Evolutionary conservation across 345 rosid genomes (phyloP), one percentile per base, ranked within the genome.

Genomic region (Kandelia obovata): DNA sequence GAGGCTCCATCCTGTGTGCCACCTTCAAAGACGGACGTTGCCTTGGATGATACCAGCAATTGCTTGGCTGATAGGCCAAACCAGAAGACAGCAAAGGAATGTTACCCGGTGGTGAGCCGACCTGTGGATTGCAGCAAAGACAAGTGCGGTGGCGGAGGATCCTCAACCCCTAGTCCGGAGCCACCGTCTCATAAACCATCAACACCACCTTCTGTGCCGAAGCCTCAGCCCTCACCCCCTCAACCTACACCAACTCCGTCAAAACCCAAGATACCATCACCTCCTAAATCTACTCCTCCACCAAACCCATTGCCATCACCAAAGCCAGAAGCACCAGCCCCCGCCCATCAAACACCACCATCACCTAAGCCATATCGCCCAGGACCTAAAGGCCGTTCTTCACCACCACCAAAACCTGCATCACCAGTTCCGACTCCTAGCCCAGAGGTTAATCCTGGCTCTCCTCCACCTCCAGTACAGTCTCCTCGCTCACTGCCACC

Each of bases 111-210:
- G 30, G 76, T 82, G 31, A 80, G 73, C 49, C 76, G 65, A 53
- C 86, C 85, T 0, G 82, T 87, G 51, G 89, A 87, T 73, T 87
- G 89, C 16, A 82, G 82, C 66, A 75, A 77, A 39, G 79, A 77
- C 7, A 79, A 69, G 56, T 83, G 87, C 5, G 68, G 69, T 0
- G 59, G 71, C 2, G 59, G 60, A 11, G 65, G 65, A 7, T 26
- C 66, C 21, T 15, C 35, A 25, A 15, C 61, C 31, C 51, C 70
- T 37, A 30, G 62, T 6, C 69, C 60, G 5, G n/a, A 15, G 19
- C 74, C 72, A 15, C 25, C 59, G 3, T 46, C 19, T 34, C 37
- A 34, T 34, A 34, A 34, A 16, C 26, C 71, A 13, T 59, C 67
- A 6, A 0, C n/a, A 10, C 46, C 56, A 27, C 3, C 75, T 31